phyloP scores from a whole-genome alignment of 768 basidiomycete species.

The Amanita pseudoporphyria region DNA sequence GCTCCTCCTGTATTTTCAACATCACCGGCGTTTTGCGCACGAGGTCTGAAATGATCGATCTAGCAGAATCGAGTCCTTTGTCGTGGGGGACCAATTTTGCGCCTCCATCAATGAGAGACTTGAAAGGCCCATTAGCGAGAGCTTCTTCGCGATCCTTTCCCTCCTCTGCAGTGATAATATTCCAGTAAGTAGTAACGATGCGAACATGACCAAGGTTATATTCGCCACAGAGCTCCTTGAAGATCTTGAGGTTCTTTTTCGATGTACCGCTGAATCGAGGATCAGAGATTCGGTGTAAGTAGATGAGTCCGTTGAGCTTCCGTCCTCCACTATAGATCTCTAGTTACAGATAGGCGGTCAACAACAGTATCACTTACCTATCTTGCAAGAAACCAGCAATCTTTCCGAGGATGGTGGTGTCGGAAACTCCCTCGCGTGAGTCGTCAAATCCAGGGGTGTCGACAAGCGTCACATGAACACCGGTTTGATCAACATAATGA shows the following conservation, averaged over 20 bases:
- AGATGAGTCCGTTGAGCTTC: too few species aligned
- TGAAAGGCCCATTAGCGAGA: slow-evolving; percentile 23
- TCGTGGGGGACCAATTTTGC: slow-evolving; percentile 28
- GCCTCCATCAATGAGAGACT: slow-evolving; percentile 31
- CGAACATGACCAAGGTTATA: slow-evolving; percentile 32
- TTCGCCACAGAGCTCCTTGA: too few species aligned
- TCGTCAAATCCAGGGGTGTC: too few species aligned
- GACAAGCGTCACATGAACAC: slow-evolving; percentile 16
- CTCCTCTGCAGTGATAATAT: slow-evolving; percentile 23
- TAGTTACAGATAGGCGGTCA: too few species aligned
- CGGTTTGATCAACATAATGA: slow-evolving; percentile 1
- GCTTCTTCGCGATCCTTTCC: slow-evolving; percentile 26
- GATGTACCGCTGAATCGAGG: slow-evolving; percentile 28
- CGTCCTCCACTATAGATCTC: too few species aligned
- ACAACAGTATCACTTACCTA: slow-evolving; percentile 9
- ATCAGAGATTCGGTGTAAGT: not conserved
- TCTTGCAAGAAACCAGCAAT: slow-evolving; percentile 18
- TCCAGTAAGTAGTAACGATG: too few species aligned
- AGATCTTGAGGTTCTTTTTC: too few species aligned
- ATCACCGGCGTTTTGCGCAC: too few species aligned
- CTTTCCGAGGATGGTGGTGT: slow-evolving; percentile 25
- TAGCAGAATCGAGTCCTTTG: slow-evolving; percentile 21
- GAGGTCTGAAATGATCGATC: slow-evolving; percentile 23
- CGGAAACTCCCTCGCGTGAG: slow-evolving; percentile 25
- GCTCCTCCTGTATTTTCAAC: too few species aligned